These are phyloP conservation scores for Karstenula rhodostoma DNA, from an alignment of 2,329 filamentous ascomycete species.

Conservation along the genomic window DNA sequence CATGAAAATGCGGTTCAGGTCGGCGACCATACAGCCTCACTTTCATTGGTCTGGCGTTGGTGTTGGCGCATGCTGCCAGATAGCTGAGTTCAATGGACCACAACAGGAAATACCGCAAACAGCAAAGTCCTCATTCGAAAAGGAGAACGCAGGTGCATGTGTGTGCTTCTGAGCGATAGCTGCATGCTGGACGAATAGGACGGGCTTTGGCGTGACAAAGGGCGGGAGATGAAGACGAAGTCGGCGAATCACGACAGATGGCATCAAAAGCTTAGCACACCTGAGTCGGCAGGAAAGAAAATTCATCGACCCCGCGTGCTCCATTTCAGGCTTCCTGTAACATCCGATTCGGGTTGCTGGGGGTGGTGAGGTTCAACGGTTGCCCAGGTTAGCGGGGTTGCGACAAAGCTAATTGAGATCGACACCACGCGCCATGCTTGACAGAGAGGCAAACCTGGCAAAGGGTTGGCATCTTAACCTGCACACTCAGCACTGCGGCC, in stretches of 20 bases:
- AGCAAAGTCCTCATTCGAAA: slow-evolving; percentile 7
- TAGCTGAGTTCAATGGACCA: background rate
- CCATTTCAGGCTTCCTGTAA: slow-evolving; percentile 3
- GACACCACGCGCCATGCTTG: slow-evolving; percentile 21
- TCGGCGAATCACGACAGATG: background rate
- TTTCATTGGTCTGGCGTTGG: slow-evolving; percentile 32
- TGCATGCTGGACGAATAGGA: background rate
- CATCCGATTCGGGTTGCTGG: slow-evolving; percentile 14
- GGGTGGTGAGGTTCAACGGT: slow-evolving; percentile 7
- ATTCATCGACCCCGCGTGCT: background rate
- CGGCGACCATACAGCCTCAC: slow-evolving; percentile 38
- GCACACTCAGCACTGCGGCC: background rate
- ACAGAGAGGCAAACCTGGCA: background rate
- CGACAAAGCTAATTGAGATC: slow-evolving; percentile 24
- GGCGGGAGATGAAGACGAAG: background rate
- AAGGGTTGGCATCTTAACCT: background rate
- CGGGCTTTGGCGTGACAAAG: background rate
- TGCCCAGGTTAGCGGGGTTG: slow-evolving; percentile 12
- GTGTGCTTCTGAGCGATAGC: background rate
- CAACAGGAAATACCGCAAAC: slow-evolving; percentile 7
- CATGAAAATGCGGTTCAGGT: slow-evolving; percentile 26
- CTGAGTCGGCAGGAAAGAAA: slow-evolving; percentile 3
- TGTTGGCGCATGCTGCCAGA: slow-evolving; percentile 17
- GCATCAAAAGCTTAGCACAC: slow-evolving; percentile 1
- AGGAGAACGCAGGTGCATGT: slow-evolving; percentile 6